A percentile compares a stretch with the other conserved stretches of the same genome.
Conservation (phyloP, 2,329 filamentous ascomycete genomes). For the Trichoderma koningiopsis region DNA sequence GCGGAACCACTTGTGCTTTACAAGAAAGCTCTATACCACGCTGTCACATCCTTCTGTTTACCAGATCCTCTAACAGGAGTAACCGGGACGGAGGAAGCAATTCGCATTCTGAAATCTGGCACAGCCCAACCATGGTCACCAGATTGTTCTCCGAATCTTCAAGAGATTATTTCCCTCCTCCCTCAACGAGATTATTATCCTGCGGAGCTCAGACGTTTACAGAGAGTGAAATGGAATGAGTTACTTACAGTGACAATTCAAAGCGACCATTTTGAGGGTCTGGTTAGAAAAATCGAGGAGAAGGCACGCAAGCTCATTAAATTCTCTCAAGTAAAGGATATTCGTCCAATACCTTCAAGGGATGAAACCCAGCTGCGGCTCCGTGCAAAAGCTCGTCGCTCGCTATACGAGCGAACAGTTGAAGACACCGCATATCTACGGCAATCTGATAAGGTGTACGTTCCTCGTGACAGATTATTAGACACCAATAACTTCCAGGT, state of each 20-base stretch:
- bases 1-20: slow-evolving; percentile 58
- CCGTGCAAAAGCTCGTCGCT: neutral
- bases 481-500: neutral
- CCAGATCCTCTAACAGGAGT: slow-evolving; percentile 59
- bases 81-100: slow-evolving; percentile 64
- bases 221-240: slow-evolving; percentile 40
- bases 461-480: neutral
- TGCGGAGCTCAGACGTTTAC: slow-evolving; percentile 35
- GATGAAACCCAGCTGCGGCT: neutral
- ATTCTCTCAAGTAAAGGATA: neutral
- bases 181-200: slow-evolving; percentile 44
- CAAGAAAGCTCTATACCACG: slow-evolving; percentile 61
- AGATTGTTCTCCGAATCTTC: slow-evolving; percentile 28
- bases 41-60: slow-evolving; percentile 59
- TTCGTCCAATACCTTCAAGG: neutral
- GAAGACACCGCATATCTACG: neutral
- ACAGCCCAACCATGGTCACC: slow-evolving; percentile 53
- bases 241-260: slow-evolving; percentile 41
- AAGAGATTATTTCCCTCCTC: slow-evolving; percentile 29
- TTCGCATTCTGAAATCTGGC: slow-evolving; percentile 52
- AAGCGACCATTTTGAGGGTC: slow-evolving; percentile 36
- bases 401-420: neutral
- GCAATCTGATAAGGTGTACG: neutral
- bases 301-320: neutral
- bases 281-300: neutral